phyloP scores from a whole-genome alignment of 2,329 filamentous ascomycete genomes.

The Boeremia lycopersici region DNA sequence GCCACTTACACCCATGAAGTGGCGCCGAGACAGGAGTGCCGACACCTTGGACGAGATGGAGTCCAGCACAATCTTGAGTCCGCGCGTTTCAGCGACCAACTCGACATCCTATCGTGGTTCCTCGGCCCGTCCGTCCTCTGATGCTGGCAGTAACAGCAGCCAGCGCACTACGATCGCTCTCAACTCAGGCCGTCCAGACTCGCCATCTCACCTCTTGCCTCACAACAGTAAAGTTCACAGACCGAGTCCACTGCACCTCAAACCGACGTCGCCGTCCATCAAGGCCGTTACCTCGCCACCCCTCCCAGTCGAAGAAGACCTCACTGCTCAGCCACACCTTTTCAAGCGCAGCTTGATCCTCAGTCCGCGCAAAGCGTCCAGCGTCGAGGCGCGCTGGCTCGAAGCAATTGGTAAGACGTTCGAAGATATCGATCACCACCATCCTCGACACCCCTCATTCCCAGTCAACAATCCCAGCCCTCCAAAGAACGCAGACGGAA shows the following conservation, averaged over 20 bases:
- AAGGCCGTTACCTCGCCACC: slow-evolving; percentile 24
- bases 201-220: slow-evolving; percentile 27
- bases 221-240: slow-evolving; percentile 36
- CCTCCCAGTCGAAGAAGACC: slow-evolving; percentile 23
- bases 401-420: slow-evolving; percentile 49
- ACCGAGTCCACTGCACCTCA: slow-evolving; percentile 41
- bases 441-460: slow-evolving; percentile 14
- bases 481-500: slow-evolving; percentile 26
- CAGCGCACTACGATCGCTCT: slow-evolving; percentile 44
- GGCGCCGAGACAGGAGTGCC: slow-evolving; percentile 23
- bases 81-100: slow-evolving; percentile 21
- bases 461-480: slow-evolving; percentile 28
- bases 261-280: slow-evolving; percentile 37
- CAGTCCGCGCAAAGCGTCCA: slow-evolving; percentile 78
- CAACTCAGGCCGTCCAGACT: slow-evolving; percentile 27
- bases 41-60: slow-evolving; percentile 36
- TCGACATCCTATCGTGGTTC: slow-evolving; percentile 34
- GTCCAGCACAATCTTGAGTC: slow-evolving; percentile 38
- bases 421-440: slow-evolving; percentile 46
- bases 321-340: slow-evolving; percentile 26
- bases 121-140: slow-evolving; percentile 36
- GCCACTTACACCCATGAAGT: slow-evolving; percentile 40
- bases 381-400: slow-evolving; percentile 75
- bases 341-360: slow-evolving; percentile 59
- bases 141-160: slow-evolving; percentile 46